Conservation (phyloP, 352 stramenopile species). For the Globisporangium spiculum region DNA sequence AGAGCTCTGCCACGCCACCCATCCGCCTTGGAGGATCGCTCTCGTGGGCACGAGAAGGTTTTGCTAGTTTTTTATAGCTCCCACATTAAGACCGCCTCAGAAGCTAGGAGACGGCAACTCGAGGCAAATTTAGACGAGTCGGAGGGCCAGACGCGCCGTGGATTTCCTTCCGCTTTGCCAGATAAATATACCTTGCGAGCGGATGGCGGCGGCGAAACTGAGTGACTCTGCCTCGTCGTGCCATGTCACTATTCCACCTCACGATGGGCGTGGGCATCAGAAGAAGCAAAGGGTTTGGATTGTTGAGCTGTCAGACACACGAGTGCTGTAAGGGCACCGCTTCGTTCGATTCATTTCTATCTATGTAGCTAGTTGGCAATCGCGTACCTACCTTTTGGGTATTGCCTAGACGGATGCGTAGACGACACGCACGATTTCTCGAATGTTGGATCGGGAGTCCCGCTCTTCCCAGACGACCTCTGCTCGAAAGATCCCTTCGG, state of each 20-base stretch:
- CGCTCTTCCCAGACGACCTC: constrained; percentile 68
- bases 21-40: not conserved
- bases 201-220: not conserved
- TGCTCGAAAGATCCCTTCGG: constrained; percentile 46
- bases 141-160: not conserved
- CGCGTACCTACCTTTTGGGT: not conserved
- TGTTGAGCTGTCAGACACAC: not conserved
- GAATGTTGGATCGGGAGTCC: constrained; percentile 77
- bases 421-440: constrained; percentile 70
- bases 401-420: constrained; percentile 17
- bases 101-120: not conserved
- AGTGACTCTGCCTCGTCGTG: constrained; percentile 8
- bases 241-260: constrained; percentile 8
- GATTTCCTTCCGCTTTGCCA: constrained; percentile 1
- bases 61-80: not conserved
- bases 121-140: not conserved
- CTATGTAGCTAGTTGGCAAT: not conserved
- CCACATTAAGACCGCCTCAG: constrained; percentile 1
- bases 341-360: not conserved
- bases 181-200: constrained; percentile 6
- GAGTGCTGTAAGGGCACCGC: not conserved
- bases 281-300: not conserved
- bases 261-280: not conserved
- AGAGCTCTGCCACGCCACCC: not conserved
- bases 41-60: not conserved